Evolutionary conservation across 352 stramenopile species (phyloP).

Genomic region (Pythium coloratum): DNA sequence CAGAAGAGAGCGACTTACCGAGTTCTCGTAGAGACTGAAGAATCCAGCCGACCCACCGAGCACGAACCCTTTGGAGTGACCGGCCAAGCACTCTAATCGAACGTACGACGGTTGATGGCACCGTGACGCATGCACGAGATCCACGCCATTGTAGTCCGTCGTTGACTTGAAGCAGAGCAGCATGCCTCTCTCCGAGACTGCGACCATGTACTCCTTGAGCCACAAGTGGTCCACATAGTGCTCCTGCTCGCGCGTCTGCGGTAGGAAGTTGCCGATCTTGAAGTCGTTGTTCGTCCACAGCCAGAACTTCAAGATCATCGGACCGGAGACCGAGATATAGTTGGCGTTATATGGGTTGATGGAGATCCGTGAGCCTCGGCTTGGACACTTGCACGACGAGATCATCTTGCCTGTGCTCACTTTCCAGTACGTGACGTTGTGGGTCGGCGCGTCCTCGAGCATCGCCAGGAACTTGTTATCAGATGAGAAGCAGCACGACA

Average conservation of each 20-base stretch:
- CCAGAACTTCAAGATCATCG: constrained; percentile 79
- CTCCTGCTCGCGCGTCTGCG: constrained; percentile 72
- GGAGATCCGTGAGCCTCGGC: constrained; percentile 59
- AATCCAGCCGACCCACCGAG: constrained; percentile 67
- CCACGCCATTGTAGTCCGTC: constrained; percentile 47
- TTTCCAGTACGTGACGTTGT: constrained; percentile 83
- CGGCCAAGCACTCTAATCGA: constrained; percentile 66
- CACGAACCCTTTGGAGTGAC: constrained; percentile 74
- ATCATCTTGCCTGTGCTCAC: constrained; percentile 75
- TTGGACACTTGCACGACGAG: constrained; percentile 66
- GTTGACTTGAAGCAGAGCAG: constrained; percentile 64
- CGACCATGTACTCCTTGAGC: constrained; percentile 70
- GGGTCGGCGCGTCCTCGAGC: constrained; percentile 66
- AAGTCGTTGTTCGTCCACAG: constrained; percentile 77
- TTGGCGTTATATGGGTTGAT: constrained; percentile 69
- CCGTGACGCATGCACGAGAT: constrained; percentile 64
- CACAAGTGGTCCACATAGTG: constrained; percentile 84
- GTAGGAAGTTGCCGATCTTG: constrained; percentile 76
- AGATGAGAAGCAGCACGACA: constrained; percentile 64
- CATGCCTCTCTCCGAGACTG: constrained; percentile 65
- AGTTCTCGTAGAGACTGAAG: constrained; percentile 76
- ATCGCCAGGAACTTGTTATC: constrained; percentile 81
- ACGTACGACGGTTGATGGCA: constrained; percentile 72
- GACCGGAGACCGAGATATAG: constrained; percentile 76
- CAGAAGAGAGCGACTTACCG: constrained; percentile 32